Base-by-base conservation (phyloP, 2,329 filamentous ascomycete genomes). In the Fusarium goolgardi region DNA sequence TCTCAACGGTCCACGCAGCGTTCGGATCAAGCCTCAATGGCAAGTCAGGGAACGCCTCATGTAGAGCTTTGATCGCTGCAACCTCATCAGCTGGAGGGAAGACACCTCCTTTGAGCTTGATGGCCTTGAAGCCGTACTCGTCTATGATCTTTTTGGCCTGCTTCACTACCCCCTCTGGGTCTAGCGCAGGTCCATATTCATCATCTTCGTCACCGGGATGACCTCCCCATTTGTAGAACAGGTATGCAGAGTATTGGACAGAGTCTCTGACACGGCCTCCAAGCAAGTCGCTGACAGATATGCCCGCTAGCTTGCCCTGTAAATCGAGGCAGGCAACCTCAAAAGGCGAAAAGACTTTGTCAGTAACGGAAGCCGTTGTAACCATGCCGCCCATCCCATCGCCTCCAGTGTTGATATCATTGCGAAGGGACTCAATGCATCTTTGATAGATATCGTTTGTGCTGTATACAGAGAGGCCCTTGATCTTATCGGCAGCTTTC, bases 371-470 rank as follows among this genome's bases (percentile, higher is more conserved):
- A 1, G 80, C 79, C 0, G 79, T 81, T 4, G 79, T 81, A 13
- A 82, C 80, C 79, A 82, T 78, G 29, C 71, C 75, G 1, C 86
- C 83, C 45, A 94, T 79, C 59, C 91, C 93, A 71, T 90, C 87
- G 40, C 43, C 92, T 6, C 71, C 71, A 8, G 67, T 72, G 13
- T 37, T 71, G 31, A 62, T 72, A 39, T 72, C 92, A 49, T 85
- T 89, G 4, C 91, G 91, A 0, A 81, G 74, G 0, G 91, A 91
- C 59, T 95, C 90, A 79, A 94, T 84, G 75, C 96, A 96, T 3
- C 89, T 92, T 69, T 93, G 90, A 79, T 94, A 95, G 67, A 95
- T 86, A 73, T 94, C 90, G 75, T 95, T 96, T 2, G 92, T 95
- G 78, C 93, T 92, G 37, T 78, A 76, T 1, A 78, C 65, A 4